phyloP scores from a whole-genome alignment of 371 early-diverging fungal genomes.

The Mortierella sp. region DNA sequence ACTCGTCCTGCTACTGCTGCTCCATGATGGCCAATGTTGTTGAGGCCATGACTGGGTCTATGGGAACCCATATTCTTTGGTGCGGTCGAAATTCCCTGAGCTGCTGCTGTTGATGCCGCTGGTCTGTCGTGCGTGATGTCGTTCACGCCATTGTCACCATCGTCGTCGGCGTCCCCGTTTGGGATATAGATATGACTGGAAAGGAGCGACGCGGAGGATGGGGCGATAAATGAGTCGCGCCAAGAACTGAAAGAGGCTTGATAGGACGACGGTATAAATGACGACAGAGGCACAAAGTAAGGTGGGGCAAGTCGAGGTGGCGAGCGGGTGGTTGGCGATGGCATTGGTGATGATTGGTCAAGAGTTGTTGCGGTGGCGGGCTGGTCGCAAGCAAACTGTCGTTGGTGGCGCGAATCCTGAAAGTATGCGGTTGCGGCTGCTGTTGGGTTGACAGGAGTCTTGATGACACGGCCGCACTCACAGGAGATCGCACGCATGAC shows the following conservation, averaged over 20 bases:
- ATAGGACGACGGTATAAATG: not conserved
- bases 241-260: slow-evolving; percentile 12
- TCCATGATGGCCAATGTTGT: not conserved
- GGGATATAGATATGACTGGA: not conserved
- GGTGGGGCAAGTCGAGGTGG: not conserved
- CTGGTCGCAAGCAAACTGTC: not conserved
- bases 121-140: not conserved
- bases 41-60: not conserved
- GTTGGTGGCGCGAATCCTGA: not conserved
- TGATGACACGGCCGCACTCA: not conserved
- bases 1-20: not conserved
- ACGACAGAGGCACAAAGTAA: not conserved
- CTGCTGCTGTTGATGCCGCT: not conserved
- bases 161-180: not conserved
- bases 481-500: not conserved
- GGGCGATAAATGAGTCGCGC: slow-evolving; percentile 12
- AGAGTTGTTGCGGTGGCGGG: not conserved
- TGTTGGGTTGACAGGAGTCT: not conserved
- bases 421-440: not conserved
- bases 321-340: not conserved
- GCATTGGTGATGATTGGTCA: too few species aligned
- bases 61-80: not conserved
- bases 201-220: not conserved
- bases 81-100: not conserved
- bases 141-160: not conserved